A percentile compares a stretch with the other conserved stretches of the same genome.
phyloP scores from a whole-genome alignment of 352 stramenopile genomes.

The Blastocystis sp. region DNA sequence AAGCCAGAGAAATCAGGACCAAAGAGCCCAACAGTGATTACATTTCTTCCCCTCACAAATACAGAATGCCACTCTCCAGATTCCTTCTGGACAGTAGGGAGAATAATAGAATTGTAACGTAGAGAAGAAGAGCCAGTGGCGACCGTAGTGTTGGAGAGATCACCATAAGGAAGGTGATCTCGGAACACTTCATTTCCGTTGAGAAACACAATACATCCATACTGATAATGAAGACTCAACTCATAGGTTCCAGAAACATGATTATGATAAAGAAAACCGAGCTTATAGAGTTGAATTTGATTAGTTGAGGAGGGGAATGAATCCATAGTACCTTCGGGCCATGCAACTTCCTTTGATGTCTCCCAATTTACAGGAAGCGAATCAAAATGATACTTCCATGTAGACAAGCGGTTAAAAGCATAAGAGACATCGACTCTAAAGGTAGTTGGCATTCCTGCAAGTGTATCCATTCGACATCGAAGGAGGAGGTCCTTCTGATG shows the following conservation, averaged over 20 bases:
- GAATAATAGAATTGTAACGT: background rate
- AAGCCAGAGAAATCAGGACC: background rate
- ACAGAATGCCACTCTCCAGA: background rate
- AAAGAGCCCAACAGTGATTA: background rate
- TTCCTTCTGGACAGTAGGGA: background rate
- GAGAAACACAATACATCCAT: background rate
- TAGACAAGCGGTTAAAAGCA: background rate
- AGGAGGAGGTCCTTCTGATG: background rate
- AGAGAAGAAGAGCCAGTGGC: background rate
- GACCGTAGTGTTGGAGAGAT: background rate
- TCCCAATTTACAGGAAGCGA: background rate
- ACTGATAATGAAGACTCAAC: background rate
- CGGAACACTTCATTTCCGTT: slow-evolving; percentile 3
- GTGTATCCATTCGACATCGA: slow-evolving; percentile 15
- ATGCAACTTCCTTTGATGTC: background rate
- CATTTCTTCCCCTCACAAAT: background rate
- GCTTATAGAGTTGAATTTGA: slow-evolving; percentile 52
- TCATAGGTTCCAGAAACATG: background rate
- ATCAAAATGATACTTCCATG: slow-evolving; percentile 26
- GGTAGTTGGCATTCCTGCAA: background rate
- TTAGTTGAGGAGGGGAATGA: background rate
- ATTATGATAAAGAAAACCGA: background rate
- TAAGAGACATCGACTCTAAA: background rate
- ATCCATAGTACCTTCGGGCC: background rate
- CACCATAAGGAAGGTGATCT: background rate